Percentiles rank a stretch among this genome's conserved stretches.
These are phyloP conservation scores for Cryptosporidium ryanae DNA, from an alignment of 169 alveolate genomes.

Conservation along the genomic window DNA sequence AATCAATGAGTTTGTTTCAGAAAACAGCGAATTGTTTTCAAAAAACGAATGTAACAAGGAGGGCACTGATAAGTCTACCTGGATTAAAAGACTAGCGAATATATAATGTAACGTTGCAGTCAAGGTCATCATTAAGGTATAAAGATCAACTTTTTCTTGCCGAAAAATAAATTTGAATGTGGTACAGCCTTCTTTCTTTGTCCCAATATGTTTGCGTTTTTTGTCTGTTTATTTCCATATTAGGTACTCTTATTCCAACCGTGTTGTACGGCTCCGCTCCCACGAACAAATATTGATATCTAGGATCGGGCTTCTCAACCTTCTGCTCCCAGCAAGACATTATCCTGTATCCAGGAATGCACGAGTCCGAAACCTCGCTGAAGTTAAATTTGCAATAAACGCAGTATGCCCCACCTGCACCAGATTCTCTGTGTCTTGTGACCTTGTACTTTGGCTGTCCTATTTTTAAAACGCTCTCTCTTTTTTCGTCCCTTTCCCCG, in stretches of 20 bases:
- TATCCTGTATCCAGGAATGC: slow-evolving; percentile 90
- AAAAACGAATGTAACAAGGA: background rate
- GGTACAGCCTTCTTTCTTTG: slow-evolving; percentile 90
- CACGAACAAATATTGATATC: slow-evolving; percentile 95
- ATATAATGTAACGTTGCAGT: too few relatives aligned
- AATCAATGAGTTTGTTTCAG: slow-evolving; percentile 11
- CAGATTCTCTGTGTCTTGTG: slow-evolving; percentile 50
- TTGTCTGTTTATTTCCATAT: slow-evolving; percentile 88
- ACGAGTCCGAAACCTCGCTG: slow-evolving; percentile 69
- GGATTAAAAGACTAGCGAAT: slow-evolving; percentile 46
- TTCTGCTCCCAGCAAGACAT: slow-evolving; percentile 97
- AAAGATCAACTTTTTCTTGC: background rate
- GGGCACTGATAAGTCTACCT: background rate
- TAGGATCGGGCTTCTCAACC: slow-evolving; percentile 92
- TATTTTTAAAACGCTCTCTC: slow-evolving; percentile 78
- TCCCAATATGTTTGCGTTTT: slow-evolving; percentile 93
- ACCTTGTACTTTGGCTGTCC: slow-evolving; percentile 65
- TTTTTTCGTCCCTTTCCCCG: background rate
- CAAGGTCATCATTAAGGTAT: background rate
- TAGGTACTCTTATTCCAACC: slow-evolving; percentile 96
- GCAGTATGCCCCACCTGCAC: slow-evolving; percentile 11
- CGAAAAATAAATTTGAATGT: slow-evolving; percentile 84
- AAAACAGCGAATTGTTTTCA: background rate
- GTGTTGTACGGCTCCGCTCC: slow-evolving; percentile 99
- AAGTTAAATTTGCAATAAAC: slow-evolving; percentile 39